phyloP scores from a whole-genome alignment of 495 filamentous ascomycete genomes.

The Copromyces sp. region DNA sequence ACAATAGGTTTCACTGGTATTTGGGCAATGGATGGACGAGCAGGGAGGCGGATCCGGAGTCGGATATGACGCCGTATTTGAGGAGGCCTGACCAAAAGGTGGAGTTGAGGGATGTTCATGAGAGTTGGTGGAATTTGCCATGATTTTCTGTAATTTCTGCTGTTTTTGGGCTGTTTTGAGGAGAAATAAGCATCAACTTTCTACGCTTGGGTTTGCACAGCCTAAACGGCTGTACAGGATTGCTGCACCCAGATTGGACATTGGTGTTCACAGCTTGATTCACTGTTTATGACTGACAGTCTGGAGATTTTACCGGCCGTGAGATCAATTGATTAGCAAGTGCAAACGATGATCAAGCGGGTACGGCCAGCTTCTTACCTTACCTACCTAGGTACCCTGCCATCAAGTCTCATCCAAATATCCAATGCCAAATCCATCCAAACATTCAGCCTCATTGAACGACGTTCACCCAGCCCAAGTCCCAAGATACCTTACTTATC shows the following conservation, averaged over 20 bases:
- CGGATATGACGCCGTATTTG: conserved; percentile 34
- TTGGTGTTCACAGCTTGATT: not conserved
- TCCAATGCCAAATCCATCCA: no score
- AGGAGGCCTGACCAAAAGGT: conserved; percentile 20
- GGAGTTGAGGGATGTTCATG: conserved; percentile 31
- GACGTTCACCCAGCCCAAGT: not conserved
- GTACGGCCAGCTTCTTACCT: not conserved
- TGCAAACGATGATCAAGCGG: not conserved
- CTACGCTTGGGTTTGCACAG: not conserved
- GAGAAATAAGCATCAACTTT: not conserved
- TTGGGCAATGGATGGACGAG: conserved; percentile 35
- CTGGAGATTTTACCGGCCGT: not conserved
- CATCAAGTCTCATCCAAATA: not conserved
- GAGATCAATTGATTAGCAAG: not conserved
- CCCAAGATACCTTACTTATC: no score
- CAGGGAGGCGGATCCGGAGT: conserved; percentile 26
- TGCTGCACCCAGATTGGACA: not conserved
- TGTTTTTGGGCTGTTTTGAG: not conserved
- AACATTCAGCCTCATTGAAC: not conserved
- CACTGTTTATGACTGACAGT: not conserved
- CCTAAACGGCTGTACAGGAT: no score
- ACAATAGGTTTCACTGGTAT: conserved; percentile 34
- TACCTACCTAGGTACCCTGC: not conserved
- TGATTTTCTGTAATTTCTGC: not conserved
- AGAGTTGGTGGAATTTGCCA: conserved; percentile 32